Evolutionary conservation across 2,329 filamentous ascomycete species (phyloP), one percentile per base, ranked within the genome.

Genomic region (Paracoccidioides brasiliensis): DNA sequence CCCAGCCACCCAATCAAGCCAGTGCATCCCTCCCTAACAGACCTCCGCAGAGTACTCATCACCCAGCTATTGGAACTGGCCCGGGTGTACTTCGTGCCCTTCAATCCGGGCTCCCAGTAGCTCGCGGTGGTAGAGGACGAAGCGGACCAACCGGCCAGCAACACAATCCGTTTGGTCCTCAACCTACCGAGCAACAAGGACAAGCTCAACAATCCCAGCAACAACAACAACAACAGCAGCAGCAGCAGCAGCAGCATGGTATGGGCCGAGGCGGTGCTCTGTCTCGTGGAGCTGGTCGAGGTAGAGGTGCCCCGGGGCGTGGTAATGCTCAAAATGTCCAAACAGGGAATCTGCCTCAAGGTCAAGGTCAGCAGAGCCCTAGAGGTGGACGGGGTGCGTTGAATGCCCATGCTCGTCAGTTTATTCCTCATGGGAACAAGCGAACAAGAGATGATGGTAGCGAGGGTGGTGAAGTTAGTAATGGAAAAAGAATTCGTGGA

Each of bases 391-490:
- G 75, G 28, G 66, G 68, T n/a, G 70, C 57, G 9, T 63, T 81
- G 41, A 80, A 77, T 63, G 73, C 75, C 2, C 68, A 71, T 9
- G 78, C 74, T 28, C 70, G 71, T 12, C 77, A 78, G 51, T 81
- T 83, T 56, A 78, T 81, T 61, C 79, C 79, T 33, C 74, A 76
- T 14, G 77, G 78, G 28, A 78, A 76, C 61, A 81, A 82, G 67
- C 72, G 79, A 40, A 72, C 76, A 22, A 72, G 79, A 54, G 79
- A 81, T 55, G 79, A 81, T 55, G 72, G 71, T 4, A 60, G 64
- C 9, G 70, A 72, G 46, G 72, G 57, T 32, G 60, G 66, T 22
- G 63, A 66, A 44, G 65, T 65, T 38, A 70, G 66, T 48, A 70
- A 63, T 57, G 75, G 74, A 42, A 78, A 78, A 65, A 69, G 76